Conservation (phyloP, 2,329 filamentous ascomycete genomes). For the Sphaerulina musiva region DNA sequence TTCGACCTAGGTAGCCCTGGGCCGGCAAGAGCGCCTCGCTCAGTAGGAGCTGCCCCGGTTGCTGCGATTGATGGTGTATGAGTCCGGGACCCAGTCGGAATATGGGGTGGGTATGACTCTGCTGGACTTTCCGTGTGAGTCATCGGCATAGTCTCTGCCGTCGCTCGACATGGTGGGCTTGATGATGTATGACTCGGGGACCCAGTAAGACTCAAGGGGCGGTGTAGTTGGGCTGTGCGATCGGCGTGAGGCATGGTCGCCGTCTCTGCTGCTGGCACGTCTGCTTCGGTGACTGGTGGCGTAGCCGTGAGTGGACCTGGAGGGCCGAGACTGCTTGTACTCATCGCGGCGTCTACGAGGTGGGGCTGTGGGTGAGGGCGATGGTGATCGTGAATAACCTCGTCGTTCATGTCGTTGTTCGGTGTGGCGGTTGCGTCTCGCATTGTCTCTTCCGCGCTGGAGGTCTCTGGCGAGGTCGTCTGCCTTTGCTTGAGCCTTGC, state of each 20-base stretch:
- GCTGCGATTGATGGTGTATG: constrained; percentile 4
- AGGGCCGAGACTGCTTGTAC: neutral
- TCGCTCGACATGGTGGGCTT: neutral
- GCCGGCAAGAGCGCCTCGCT: neutral
- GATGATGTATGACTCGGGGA: neutral
- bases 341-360: neutral
- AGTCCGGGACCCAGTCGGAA: constrained; percentile 15
- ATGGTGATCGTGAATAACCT: neutral
- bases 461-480: constrained; percentile 5
- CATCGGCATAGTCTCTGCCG: neutral
- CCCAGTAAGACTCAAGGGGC: neutral
- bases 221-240: neutral
- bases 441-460: neutral
- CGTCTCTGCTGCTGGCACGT: neutral
- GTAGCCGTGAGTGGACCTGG: neutral
- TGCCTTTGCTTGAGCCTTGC: constrained; percentile 7
- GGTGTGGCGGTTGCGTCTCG: neutral
- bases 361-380: neutral
- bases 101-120: constrained; percentile 5
- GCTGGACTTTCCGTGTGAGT: neutral
- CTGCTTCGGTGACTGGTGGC: neutral
- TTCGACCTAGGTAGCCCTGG: neutral
- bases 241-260: neutral
- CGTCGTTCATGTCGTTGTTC: neutral
- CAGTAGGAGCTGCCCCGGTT: neutral